Evolutionary conservation across 2,329 filamentous ascomycete genomes (phyloP).

Genomic region (Xylariaceae sp.): DNA sequence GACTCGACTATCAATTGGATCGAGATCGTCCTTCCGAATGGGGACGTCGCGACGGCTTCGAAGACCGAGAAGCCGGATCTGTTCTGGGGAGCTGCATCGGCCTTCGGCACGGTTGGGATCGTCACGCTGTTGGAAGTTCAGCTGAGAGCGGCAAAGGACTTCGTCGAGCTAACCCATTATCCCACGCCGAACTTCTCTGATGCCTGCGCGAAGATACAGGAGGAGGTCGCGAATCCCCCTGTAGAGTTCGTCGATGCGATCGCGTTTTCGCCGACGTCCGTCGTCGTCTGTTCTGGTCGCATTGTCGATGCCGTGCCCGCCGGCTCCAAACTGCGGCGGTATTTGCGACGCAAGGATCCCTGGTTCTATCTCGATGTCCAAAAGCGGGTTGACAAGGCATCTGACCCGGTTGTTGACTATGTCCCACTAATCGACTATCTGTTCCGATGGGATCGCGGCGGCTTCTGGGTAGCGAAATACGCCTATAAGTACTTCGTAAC

Average conservation of each 20-base stretch:
- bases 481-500: slow-evolving; percentile 66
- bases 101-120: slow-evolving; percentile 69
- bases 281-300: slow-evolving; percentile 63
- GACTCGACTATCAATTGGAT: slow-evolving; percentile 63
- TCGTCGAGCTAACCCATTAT: slow-evolving; percentile 61
- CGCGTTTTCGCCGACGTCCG: slow-evolving; percentile 57
- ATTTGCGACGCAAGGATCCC: slow-evolving; percentile 63
- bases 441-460: slow-evolving; percentile 71
- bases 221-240: slow-evolving; percentile 41
- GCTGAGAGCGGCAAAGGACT: slow-evolving; percentile 56
- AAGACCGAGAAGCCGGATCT: slow-evolving; percentile 58
- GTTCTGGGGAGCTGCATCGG: slow-evolving; percentile 66
- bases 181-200: slow-evolving; percentile 45
- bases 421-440: slow-evolving; percentile 68
- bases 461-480: slow-evolving; percentile 67
- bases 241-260: slow-evolving; percentile 73
- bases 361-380: slow-evolving; percentile 76
- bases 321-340: slow-evolving; percentile 43
- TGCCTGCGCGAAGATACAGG: slow-evolving; percentile 47
- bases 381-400: slow-evolving; percentile 36
- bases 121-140: slow-evolving; percentile 65
- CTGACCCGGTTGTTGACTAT: slow-evolving; percentile 49
- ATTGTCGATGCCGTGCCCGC: slow-evolving; percentile 52
- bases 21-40: slow-evolving; percentile 67
- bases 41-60: slow-evolving; percentile 58